A percentile compares a stretch with the other conserved stretches of the same genome.
These are phyloP conservation scores for Collybiopsis confluens DNA, from an alignment of 768 basidiomycete genomes.

Conservation along the genomic window DNA sequence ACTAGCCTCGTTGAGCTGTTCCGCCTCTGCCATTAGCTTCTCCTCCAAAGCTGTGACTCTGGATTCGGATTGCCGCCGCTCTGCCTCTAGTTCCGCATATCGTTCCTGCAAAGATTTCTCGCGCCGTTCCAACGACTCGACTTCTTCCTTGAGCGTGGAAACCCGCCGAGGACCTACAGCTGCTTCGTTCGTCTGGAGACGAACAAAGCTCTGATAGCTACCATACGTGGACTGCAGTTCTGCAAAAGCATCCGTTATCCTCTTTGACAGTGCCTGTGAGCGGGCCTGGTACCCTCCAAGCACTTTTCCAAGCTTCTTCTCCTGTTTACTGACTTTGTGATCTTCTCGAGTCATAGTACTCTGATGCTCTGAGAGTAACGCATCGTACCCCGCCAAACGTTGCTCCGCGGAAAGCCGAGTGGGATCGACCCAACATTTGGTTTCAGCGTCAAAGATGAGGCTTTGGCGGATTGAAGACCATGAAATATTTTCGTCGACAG, in stretches of 20 bases:
- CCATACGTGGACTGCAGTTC: slow-evolving; percentile 62
- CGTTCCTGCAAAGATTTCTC: slow-evolving; percentile 77
- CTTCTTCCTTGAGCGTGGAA: slow-evolving; percentile 81
- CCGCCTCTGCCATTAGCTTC: slow-evolving; percentile 80
- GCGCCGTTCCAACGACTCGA: slow-evolving; percentile 69
- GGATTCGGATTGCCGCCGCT: slow-evolving; percentile 56
- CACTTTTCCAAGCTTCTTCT: slow-evolving; percentile 84
- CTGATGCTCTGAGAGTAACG: slow-evolving; percentile 57
- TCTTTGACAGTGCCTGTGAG: slow-evolving; percentile 58
- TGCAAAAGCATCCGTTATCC: slow-evolving; percentile 62
- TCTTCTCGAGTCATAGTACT: slow-evolving; percentile 79
- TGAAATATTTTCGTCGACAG: slow-evolving; percentile 52
- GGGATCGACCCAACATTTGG: slow-evolving; percentile 65
- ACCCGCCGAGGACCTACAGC: slow-evolving; percentile 76
- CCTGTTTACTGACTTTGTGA: slow-evolving; percentile 73
- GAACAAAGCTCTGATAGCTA: slow-evolving; percentile 77
- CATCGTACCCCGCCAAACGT: slow-evolving; percentile 59
- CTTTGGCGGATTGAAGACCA: slow-evolving; percentile 68
- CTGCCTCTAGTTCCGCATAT: slow-evolving; percentile 79
- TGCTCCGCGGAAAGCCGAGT: slow-evolving; percentile 50
- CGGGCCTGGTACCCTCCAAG: slow-evolving; percentile 92
- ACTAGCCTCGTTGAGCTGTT: slow-evolving; percentile 74
- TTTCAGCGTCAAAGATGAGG: slow-evolving; percentile 58
- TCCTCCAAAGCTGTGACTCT: slow-evolving; percentile 73
- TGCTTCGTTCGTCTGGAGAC: slow-evolving; percentile 67